Base-by-base conservation (phyloP, 2,329 filamentous ascomycete genomes). In the Cadophora sp. region DNA sequence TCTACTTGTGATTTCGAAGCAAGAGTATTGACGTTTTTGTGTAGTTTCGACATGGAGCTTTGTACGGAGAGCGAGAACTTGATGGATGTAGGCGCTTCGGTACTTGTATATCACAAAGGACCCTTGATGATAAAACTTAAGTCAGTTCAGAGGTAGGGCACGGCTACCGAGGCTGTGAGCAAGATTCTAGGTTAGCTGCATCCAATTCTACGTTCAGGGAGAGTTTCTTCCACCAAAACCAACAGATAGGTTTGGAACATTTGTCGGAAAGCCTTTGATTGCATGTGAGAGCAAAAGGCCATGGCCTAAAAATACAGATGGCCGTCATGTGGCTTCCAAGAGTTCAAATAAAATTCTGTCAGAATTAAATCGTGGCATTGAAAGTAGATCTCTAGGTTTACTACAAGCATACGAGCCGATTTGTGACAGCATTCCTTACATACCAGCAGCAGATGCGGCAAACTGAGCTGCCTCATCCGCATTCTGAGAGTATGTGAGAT, bases 401-500 rank as follows among this genome's bases (percentile, higher is more conserved):
- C 24, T 55, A 29, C 51, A 55, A n/a, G 26, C 14, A 27, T 8
- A 31, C 26, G 19, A 19, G 26, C 26, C 3, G 14, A 31, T 12
- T 7, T 31, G 1, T 53, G 14, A 29, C 16, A 53, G 26, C 51
- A 55, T 14, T 29, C 24, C 26, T 55, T n/a, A 55, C 51, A 55
- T 19, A 8, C 51, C 51, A n/a, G 66, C 61, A 5, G 62, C 66
- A n/a, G 26, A 26, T 8, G 62, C 66, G 6, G 46, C 62, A 27
- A 68, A 68, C 22, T 51, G 29, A 12, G 68, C 68, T 19, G 68
- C 64, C 7, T 46, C 48, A 24, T 53, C 60, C 11, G 68, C 68
- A 40, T 69, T 46, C n/a, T 50, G 46, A 16, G 40, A 50, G 53
- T 67, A 69, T 62, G 68, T 72, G 14, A 73, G 64, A 67, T 76